A percentile compares a stretch with the other conserved stretches of the same genome.
Evolutionary conservation across 2,329 filamentous ascomycete species (phyloP).

Genomic region (Penicillium digitatum): DNA sequence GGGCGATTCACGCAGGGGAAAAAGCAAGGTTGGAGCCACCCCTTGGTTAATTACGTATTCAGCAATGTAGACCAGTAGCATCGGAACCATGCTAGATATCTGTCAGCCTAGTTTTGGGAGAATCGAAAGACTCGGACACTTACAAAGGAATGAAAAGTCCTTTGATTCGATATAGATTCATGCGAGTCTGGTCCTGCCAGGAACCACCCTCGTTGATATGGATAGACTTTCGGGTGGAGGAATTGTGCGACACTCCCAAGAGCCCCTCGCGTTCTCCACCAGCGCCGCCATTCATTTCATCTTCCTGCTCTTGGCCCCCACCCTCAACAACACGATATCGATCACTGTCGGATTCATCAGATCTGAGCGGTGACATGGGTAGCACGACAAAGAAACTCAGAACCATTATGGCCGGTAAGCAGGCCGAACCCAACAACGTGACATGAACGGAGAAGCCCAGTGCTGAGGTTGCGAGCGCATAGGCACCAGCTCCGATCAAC

Average conservation of each 20-base stretch:
- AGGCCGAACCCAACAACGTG: conserved; percentile 73
- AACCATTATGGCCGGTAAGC: conserved; percentile 74
- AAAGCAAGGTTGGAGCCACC: conserved; percentile 82
- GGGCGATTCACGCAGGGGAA: conserved; percentile 70
- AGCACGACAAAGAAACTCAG: conserved; percentile 79
- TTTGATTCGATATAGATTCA: conserved; percentile 61
- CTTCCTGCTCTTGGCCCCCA: conserved; percentile 38
- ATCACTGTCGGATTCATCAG: conserved; percentile 39
- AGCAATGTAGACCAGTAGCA: conserved; percentile 87
- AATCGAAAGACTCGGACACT: conserved; percentile 21
- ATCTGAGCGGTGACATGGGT: conserved; percentile 62
- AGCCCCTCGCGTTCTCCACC: conserved; percentile 31
- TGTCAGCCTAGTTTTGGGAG: neutral
- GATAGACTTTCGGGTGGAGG: conserved; percentile 19
- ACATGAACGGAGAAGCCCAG: conserved; percentile 68
- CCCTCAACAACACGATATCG: conserved; percentile 55
- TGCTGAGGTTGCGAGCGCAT: conserved; percentile 79
- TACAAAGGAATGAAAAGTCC: conserved; percentile 69
- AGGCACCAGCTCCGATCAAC: conserved; percentile 78
- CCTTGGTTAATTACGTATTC: conserved; percentile 99
- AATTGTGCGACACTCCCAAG: conserved; percentile 23
- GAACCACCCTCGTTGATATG: conserved; percentile 8
- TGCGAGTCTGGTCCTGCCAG: conserved; percentile 41
- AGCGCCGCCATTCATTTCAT: conserved; percentile 25
- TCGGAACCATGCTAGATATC: conserved; percentile 68